phyloP scores from a whole-genome alignment of 1,284 basidiomycete genomes.

The Puccinia triticina region DNA sequence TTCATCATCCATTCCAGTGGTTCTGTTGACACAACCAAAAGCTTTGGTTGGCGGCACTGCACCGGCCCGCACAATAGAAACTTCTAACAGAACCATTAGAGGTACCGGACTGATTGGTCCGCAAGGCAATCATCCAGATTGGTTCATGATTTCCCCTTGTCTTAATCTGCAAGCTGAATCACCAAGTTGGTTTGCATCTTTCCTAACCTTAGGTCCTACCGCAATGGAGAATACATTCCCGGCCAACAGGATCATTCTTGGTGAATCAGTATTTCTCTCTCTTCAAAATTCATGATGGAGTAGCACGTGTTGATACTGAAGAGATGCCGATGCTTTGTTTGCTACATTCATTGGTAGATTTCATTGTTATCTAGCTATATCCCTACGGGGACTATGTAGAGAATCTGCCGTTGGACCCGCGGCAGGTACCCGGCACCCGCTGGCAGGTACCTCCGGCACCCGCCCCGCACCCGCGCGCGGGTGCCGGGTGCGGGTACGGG shows the following conservation, averaged over 20 bases:
- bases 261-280: background rate
- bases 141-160: background rate
- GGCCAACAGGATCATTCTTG: constrained; percentile 26
- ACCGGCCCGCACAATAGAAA: no score
- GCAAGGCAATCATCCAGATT: background rate
- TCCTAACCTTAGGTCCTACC: constrained; percentile 11
- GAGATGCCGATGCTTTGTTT: background rate
- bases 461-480: no score
- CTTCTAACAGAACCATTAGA: no score
- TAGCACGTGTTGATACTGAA: background rate
- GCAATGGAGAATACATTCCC: background rate
- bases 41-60: no score
- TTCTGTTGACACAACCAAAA: no score
- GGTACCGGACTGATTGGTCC: background rate
- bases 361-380: constrained; percentile 46
- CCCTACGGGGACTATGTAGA: no score
- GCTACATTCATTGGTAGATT: constrained; percentile 5
- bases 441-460: no score
- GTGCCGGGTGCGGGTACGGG: no score
- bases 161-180: background rate
- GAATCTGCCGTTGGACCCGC: no score
- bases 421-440: no score
- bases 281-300: background rate
- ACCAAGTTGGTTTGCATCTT: background rate
- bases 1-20: no score